Conservation (phyloP, 2,329 filamentous ascomycete species). For the Trichoderma cornu-damae region DNA sequence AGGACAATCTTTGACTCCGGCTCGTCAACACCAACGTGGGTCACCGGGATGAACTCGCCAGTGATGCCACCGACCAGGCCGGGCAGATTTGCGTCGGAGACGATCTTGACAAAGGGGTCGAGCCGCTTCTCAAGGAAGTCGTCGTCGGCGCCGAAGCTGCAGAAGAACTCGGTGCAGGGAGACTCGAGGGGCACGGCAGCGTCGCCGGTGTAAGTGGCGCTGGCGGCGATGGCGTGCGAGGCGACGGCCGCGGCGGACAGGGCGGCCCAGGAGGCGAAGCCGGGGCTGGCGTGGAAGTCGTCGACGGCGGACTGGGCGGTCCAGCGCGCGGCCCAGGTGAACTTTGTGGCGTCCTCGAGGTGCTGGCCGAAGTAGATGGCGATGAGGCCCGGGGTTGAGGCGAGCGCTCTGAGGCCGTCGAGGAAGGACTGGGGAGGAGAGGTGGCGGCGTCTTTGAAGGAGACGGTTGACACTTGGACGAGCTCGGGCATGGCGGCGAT, state of each 20-base stretch:
- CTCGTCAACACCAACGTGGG: constrained; percentile 27
- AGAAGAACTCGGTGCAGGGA: constrained; percentile 38
- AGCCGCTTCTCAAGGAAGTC: constrained; percentile 31
- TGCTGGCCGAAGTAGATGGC: constrained; percentile 34
- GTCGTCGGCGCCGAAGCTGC: constrained; percentile 31
- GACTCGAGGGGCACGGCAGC: constrained; percentile 30
- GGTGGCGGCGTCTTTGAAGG: constrained; percentile 29
- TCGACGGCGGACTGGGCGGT: constrained; percentile 30
- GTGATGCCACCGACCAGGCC: constrained; percentile 33
- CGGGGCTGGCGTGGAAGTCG: constrained; percentile 39
- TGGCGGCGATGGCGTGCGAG: constrained; percentile 25
- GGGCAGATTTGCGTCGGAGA: constrained; percentile 22
- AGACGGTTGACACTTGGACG: constrained; percentile 31
- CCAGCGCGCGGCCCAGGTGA: constrained; percentile 35
- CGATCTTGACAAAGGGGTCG: constrained; percentile 27
- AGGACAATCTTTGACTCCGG: constrained; percentile 30
- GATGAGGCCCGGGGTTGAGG: constrained; percentile 31
- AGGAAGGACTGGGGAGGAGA: constrained; percentile 27
- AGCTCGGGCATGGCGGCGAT: constrained; percentile 26
- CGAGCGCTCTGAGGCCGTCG: constrained; percentile 27
- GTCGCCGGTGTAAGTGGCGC: constrained; percentile 21
- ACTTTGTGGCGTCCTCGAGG: constrained; percentile 32
- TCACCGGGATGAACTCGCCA: constrained; percentile 32
- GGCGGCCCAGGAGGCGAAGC: constrained; percentile 38
- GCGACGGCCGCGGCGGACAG: constrained; percentile 32